Conservation (phyloP, 139 green algal species). For the Picochlorum sp. region DNA sequence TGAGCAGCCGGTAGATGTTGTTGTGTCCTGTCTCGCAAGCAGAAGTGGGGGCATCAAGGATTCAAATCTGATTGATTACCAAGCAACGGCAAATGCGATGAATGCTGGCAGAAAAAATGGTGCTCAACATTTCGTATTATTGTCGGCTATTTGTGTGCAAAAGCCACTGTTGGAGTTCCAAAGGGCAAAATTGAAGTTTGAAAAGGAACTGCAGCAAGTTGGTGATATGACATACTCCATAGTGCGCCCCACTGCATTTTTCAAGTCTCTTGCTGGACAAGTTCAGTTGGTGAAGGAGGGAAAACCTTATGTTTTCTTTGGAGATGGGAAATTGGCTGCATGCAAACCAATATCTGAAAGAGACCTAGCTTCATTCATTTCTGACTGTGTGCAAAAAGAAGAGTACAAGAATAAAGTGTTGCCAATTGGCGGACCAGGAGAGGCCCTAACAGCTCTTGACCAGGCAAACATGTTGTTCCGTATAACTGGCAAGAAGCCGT, state of each 20-base stretch:
- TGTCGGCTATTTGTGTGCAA: constrained; percentile 97
- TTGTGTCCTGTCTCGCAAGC: constrained; percentile 92
- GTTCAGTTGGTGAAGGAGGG: constrained; percentile 86
- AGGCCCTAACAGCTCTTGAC: constrained; percentile 72
- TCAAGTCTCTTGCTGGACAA: constrained; percentile 93
- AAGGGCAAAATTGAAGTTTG: constrained; percentile 93
- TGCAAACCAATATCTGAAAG: constrained; percentile 98
- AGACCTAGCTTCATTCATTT: constrained; percentile 88
- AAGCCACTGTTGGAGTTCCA: constrained; percentile 98
- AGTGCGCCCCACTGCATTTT: constrained; percentile 96
- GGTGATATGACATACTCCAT: constrained; percentile 89
- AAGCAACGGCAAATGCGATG: constrained; percentile 86
- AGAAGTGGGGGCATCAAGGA: constrained; percentile 83
- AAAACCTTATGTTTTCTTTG: constrained; percentile 98
- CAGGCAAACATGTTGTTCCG: constrained; percentile 91
- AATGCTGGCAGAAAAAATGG: constrained; percentile 57
- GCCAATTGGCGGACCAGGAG: constrained; percentile 88
- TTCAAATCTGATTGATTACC: constrained; percentile 95
- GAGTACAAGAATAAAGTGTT: constrained; percentile 65
- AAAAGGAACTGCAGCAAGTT: constrained; percentile 36
- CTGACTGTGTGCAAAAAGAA: constrained; percentile 61
- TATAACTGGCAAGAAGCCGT: constrained; percentile 63
- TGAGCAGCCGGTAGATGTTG: constrained; percentile 80
- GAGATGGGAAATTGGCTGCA: constrained; percentile 83
- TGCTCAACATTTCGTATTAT: constrained; percentile 85